Evolutionary conservation across 345 rosid genomes (phyloP), one percentile per base, ranked within the genome.

Genomic region (Acer campestre): DNA sequence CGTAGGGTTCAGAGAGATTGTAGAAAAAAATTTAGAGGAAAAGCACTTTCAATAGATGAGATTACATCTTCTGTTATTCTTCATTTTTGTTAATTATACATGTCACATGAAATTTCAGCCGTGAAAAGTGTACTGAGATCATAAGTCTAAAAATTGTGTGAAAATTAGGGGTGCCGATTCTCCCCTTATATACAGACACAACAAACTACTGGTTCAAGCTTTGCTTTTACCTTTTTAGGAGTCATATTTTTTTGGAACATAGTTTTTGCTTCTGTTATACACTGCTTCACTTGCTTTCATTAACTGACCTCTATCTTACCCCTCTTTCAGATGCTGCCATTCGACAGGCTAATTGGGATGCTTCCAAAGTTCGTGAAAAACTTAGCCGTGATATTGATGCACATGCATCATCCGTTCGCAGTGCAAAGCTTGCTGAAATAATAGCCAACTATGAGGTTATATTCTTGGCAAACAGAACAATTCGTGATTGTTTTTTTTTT

Each of bases 271-370:
- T 42, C 46, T 42, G 46, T 42, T 42, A 42, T 42, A 42, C 46
- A 67, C 22, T 29, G 2, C 18, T 29, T 68, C 35, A 1, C n/a
- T 64, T 65, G 48, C 44, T 44, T 68, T 68, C 25, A 25, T 6
- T 4, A 31, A 65, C 4, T 62, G 53, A 77, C 55, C 27, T 65
- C 14, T 46, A 4, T 29, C 55, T 7, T 81, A 55, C 31, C 14
- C 16, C 68, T 72, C 64, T 72, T 48, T 22, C 82, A 92, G 94
- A 89, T 82, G 93, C 91, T 80, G 80, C 84, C 23, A 80, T 89
- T 74, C 64, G 74, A 74, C 93, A 88, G 81, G 90, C 91, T 7
- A 73, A 84, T 61, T 92, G 97, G 94, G 89, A 86, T 86, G 83
- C 91, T 79, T 86, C 86, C 68, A 92, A 86, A 83, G 75, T 88